Evolutionary conservation across 169 alveolate genomes (phyloP), one percentile per base, ranked within the genome.

Genomic region (Cryptosporidium felis): DNA sequence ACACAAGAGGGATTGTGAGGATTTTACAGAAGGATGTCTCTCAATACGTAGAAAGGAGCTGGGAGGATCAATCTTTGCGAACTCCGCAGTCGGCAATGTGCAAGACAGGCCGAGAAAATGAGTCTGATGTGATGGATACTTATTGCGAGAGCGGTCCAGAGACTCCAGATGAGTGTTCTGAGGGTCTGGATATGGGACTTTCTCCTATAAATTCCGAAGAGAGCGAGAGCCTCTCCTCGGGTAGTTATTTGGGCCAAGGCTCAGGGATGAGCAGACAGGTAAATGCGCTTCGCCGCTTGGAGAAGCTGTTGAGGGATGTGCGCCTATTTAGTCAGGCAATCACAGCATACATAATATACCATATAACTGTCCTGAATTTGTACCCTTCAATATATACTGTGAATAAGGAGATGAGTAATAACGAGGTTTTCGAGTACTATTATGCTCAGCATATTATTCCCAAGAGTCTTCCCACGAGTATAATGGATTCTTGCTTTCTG

Each of bases 321-420:
- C 60, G 40, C 9, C 58, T 49, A 26, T 74, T 74, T 56, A 74
- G 85, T 16, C 34, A 49, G 18, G 85, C 85, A 3, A n/a, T 74
- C 23, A 74, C 66, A 36, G 65, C 56, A 21, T 74, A 74, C 40
- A 74, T 74, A 74, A 74, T 74, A 21, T 74, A 74, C 36, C 85
- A 74, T 36, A 74, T 53, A n/a, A 74, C 74, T 36, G 59, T 74
- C 18, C 36, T 74, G 45, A 74, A 74, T 49, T 21, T 74, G 36
- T 74, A 51, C 32, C 85, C 85, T 38, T 36, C 85, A 51, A 74
- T 74, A 74, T 74, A 74, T 51, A 74, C 74, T 0, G 85, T 56
- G 14, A 49, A 74, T 53, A 74, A 74, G 28, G 85, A 74, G 14
- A 74, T 74, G 85, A 49, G 56, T 53, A 56, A 32, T 40, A 67